A percentile compares a stretch with the other conserved stretches of the same genome.
These are phyloP conservation scores for Lathyrus aphaca DNA, from an alignment of 306 rosid genomes.

Conservation along the genomic window DNA sequence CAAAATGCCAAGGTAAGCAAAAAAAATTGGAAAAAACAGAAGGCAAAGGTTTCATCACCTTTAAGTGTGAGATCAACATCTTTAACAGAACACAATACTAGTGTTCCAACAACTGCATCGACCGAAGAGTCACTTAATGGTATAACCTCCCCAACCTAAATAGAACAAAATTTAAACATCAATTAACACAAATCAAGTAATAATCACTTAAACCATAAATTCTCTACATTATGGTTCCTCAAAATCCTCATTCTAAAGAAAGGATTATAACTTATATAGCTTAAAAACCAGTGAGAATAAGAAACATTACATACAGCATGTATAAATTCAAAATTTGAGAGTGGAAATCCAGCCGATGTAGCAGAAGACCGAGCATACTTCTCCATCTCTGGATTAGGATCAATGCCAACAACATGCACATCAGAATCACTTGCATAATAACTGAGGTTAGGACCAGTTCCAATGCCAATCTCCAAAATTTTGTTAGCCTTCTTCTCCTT, in stretches of 20 bases:
- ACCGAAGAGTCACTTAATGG: slow-evolving; percentile 86
- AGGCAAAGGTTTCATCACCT: slow-evolving; percentile 51
- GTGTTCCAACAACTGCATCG: slow-evolving; percentile 95
- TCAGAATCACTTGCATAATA: slow-evolving; percentile 60
- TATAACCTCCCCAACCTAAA: slow-evolving; percentile 85
- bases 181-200: slow-evolving; percentile 14
- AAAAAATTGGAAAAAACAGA: slow-evolving; percentile 28
- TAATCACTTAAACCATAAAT: slow-evolving; percentile 1
- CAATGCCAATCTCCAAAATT: slow-evolving; percentile 89
- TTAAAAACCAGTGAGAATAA: slow-evolving; percentile 23
- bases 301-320: slow-evolving; percentile 67
- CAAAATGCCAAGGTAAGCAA: slow-evolving; percentile 7
- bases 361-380: slow-evolving; percentile 76
- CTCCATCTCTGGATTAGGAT: slow-evolving; percentile 84
- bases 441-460: slow-evolving; percentile 79
- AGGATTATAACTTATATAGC: background rate
- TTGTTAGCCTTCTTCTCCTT: slow-evolving; percentile 69
- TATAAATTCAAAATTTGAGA: slow-evolving; percentile 65
- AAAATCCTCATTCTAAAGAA: background rate
- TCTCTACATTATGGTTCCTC: slow-evolving; percentile 21
- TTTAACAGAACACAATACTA: slow-evolving; percentile 86
- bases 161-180: slow-evolving; percentile 35
- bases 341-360: slow-evolving; percentile 60
- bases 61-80: slow-evolving; percentile 70
- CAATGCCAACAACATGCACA: slow-evolving; percentile 70